Evolutionary conservation across 306 rosid genomes (phyloP).

Genomic region (Cicer bijugum): DNA sequence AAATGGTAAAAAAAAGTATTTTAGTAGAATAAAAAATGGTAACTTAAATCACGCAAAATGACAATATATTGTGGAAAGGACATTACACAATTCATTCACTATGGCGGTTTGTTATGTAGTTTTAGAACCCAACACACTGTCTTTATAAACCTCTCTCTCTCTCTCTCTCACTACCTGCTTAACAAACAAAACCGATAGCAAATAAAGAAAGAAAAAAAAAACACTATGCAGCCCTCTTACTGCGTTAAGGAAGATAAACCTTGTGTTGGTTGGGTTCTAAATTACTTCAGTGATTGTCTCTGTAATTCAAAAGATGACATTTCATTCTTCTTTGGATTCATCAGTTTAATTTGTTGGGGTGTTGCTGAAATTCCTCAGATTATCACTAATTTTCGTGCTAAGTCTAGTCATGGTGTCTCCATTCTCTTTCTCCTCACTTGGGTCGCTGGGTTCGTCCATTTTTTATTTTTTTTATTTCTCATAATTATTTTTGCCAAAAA

Average conservation of each 20-base stretch:
- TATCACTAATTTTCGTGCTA: constrained; percentile 76
- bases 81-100: neutral
- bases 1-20: too few species aligned
- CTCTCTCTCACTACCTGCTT: too few species aligned
- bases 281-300: constrained; percentile 78
- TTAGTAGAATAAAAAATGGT: too few species aligned
- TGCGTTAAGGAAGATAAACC: constrained; percentile 68
- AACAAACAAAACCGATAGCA: neutral
- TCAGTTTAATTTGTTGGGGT: constrained; percentile 79
- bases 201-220: neutral
- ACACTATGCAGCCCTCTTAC: constrained; percentile 58
- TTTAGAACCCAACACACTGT: neutral
- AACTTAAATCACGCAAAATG: neutral
- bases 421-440: constrained; percentile 87
- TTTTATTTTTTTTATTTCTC: neutral
- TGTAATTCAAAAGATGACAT: constrained; percentile 72
- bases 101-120: neutral
- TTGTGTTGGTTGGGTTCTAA: constrained; percentile 72
- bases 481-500: too few species aligned
- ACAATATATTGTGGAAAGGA: neutral
- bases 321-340: constrained; percentile 71
- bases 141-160: constrained; percentile 33
- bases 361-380: constrained; percentile 94
- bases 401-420: constrained; percentile 92
- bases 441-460: constrained; percentile 75